These are phyloP conservation scores for Termitomyces sp. DNA, from an alignment of 768 basidiomycete genomes.

Conservation along the genomic window DNA sequence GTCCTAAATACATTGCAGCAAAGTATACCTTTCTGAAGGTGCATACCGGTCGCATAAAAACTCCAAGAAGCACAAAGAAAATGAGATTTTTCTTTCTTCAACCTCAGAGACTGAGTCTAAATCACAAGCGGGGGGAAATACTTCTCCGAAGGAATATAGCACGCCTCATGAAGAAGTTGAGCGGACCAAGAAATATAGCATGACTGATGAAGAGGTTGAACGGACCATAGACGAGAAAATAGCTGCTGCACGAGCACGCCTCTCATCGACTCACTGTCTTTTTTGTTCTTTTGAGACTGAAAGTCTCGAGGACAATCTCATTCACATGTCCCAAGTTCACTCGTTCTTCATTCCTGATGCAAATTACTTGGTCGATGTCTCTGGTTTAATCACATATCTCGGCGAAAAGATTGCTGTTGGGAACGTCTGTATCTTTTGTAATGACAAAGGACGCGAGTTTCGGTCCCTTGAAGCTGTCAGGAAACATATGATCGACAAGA, in stretches of 20 bases:
- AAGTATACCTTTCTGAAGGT: slow-evolving; percentile 84
- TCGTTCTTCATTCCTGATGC: slow-evolving; percentile 96
- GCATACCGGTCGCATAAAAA: slow-evolving; percentile 82
- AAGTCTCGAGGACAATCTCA: slow-evolving; percentile 59
- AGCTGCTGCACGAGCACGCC: slow-evolving; percentile 58
- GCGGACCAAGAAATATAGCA: slow-evolving; percentile 27
- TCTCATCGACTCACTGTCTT: slow-evolving; percentile 68
- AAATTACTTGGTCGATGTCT: slow-evolving; percentile 79
- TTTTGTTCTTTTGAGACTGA: slow-evolving; percentile 64
- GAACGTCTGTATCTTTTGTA: slow-evolving; percentile 91
- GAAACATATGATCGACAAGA: slow-evolving; percentile 95
- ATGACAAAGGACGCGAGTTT: slow-evolving; percentile 76
- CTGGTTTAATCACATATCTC: slow-evolving; percentile 79
- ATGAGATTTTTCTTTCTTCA: slow-evolving; percentile 25
- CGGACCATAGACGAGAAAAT: slow-evolving; percentile 70
- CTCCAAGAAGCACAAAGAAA: slow-evolving; percentile 88
- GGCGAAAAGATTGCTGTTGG: slow-evolving; percentile 93
- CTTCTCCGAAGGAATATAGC: slow-evolving; percentile 22
- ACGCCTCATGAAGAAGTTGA: slow-evolving; percentile 22
- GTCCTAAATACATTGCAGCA: slow-evolving; percentile 39
- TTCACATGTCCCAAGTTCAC: slow-evolving; percentile 84
- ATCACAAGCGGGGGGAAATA: slow-evolving; percentile 8
- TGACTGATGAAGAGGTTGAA: slow-evolving; percentile 41
- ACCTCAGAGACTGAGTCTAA: slow-evolving; percentile 5
- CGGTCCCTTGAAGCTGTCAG: slow-evolving; percentile 81